Conservation (phyloP, 1,284 basidiomycete genomes). For the Pseudozyma tsukubaensis region DNA sequence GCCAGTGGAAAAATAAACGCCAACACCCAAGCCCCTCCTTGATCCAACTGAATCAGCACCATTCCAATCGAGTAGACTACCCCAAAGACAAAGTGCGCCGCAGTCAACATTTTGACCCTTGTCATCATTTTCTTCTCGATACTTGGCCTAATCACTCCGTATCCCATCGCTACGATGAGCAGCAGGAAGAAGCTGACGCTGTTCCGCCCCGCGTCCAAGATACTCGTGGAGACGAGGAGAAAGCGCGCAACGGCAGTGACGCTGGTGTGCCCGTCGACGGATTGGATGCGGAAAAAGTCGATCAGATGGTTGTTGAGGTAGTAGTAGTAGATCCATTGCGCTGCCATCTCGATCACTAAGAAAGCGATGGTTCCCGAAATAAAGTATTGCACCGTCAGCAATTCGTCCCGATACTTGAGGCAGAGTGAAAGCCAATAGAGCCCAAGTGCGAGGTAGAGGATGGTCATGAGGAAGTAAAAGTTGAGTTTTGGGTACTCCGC, state of each 20-base stretch:
- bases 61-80: constrained; percentile 73
- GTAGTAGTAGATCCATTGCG: constrained; percentile 69
- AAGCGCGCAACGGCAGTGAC: constrained; percentile 59
- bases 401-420: constrained; percentile 81
- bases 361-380: constrained; percentile 90
- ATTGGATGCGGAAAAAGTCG: constrained; percentile 58
- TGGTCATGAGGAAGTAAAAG: constrained; percentile 86
- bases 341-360: constrained; percentile 91
- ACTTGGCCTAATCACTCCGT: constrained; percentile 74
- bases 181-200: constrained; percentile 95
- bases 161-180: constrained; percentile 77
- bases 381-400: constrained; percentile 78
- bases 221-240: constrained; percentile 68
- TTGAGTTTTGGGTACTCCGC: constrained; percentile 98
- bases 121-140: constrained; percentile 83
- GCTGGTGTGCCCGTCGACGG: constrained; percentile 40
- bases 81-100: constrained; percentile 91
- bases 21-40: constrained; percentile 68
- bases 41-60: constrained; percentile 79
- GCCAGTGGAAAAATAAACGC: constrained; percentile 85
- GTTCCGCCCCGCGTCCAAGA: constrained; percentile 92
- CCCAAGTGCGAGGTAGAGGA: constrained; percentile 79
- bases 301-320: constrained; percentile 63
- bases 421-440: constrained; percentile 85
- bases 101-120: constrained; percentile 80